Evolutionary conservation across 2,329 filamentous ascomycete genomes (phyloP), one percentile per base, ranked within the genome.

Genomic region (Scortechinia acanthostroma): DNA sequence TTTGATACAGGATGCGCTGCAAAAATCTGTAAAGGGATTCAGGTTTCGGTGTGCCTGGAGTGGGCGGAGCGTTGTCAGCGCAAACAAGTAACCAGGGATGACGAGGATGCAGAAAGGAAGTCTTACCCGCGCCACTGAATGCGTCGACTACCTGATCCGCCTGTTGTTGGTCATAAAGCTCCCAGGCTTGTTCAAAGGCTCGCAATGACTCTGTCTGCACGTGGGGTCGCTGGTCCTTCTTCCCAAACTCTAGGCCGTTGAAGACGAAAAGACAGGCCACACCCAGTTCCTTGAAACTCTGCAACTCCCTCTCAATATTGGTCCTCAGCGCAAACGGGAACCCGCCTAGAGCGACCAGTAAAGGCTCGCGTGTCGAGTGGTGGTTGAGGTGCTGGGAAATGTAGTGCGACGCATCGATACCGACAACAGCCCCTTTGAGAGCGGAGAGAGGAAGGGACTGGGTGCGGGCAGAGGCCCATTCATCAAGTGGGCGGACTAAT

Each of bases 361-460:
- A 71, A 44, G 80, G 78, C 57, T 86, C 82, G 53, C 76, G 76
- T 22, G 72, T 74, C 17, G 66, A 64, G 45, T 66, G 61, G 45
- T 69, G 67, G 50, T 69, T 66, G 45, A 83, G 68, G 46, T 83
- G 69, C 45, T 74, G 75, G 55, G 74, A 67, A 50, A 86, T 71
- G 59, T 82, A 85, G 57, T 83, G 72, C 48, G 77, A 74, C 47
- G 80, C 81, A 62, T 85, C 80, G 52, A 85, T 77, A 50, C 75
- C 80, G 49, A 85, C 62, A 22, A 73, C 69, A 35, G 69, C 66
- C 50, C 69, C 74, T 53, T 73, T 72, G 47, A 85, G 67, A 47
- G 74, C 66, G 23, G 76, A 72, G 48, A 83, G 64, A 47, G 70
- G 64, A 47, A 72, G 69, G 17, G 35, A 40, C 35, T 40, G 35